Base-by-base conservation (phyloP, 2,329 filamentous ascomycete genomes). In the Hymenoscyphus infarciens region DNA sequence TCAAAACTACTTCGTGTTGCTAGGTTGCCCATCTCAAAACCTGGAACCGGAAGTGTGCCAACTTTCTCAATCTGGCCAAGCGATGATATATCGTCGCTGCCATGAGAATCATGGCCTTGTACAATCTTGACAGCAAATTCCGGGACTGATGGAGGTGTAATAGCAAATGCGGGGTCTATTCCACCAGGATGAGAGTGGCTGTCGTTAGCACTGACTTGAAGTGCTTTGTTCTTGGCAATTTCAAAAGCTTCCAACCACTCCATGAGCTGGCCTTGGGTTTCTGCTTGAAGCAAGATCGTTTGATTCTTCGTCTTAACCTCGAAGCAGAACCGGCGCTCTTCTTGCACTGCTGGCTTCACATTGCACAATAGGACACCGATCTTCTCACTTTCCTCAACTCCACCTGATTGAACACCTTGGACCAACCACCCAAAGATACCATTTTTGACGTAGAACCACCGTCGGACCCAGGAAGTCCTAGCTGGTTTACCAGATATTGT, bases 301-400 rank as follows among this genome's bases (percentile, higher is more conserved):
- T 90, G 90, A 72, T 91, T 96, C 76, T 97, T 99, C 2, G 95
- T 99, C 80, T 98, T 99, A 72, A 99, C 90, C 76, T 99, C 95
- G 71, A 99, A 97, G 74, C 95, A 98, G 76, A 98, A 99, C 16
- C 95, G 86, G 45, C 95, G 87, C 72, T 99, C 95, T 76, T 99
- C 95, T 68, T 91, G 88, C 59, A 96, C 89, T 0, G 93, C 92
- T 19, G 93, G 92, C 71, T 94, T 91, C 57, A 95, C 90, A 71
- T 91, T 96, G 78, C 95, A 99, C 45, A 99, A 85, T 59, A 99
- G 78, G 2, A 99, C 93, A 49, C 95, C 95, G 64, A 97, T 96
- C 77, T 96, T 92, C 71, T 99, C 95, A 56, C 92, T 96, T 75
- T 98, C 94, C 69, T 98, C 87, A 25, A 99, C 95, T 38, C 92